Evolutionary conservation across 192 early-diverging fungal species (phyloP), one percentile per base, ranked within the genome.

Genomic region (Pilaira anomala): DNA sequence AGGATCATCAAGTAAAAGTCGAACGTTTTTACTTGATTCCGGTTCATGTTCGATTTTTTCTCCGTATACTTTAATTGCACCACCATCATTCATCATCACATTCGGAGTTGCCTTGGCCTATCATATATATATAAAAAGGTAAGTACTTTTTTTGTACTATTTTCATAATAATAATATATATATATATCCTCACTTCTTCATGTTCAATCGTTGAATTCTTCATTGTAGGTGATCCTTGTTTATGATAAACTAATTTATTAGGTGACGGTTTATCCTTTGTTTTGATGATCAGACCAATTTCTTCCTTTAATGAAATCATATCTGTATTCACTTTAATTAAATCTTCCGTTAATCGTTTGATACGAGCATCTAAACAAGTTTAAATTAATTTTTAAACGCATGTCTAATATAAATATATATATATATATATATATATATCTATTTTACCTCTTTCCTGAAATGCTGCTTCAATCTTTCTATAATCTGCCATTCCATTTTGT

Each of bases 21-120:
- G 87, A 62, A 96, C 91, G 55, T 83, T 92, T 74, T 95, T 93
- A 74, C 91, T 93, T 1, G 91, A 76, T 42, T 58, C 56, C 22
- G 56, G 56, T 42, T 58, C 56, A 22, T 58, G 56, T 69, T 92
- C 91, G 63, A 76, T 45, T 14, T 79, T 77, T 65, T 94, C 90
- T 29, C 91, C 89, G 65, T 92, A 94, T 9, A 97, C 89, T 51
- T 91, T 85, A 68, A 95, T 93, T 8, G 87, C 83, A 22, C 88
- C 84, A 71, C 80, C 66, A 62, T 76, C 74, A 60, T 76, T 70
- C 26, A 76, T 71, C 18, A 58, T 76, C 8, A 76, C 69, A 58
- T 57, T 67, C 21, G 71, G 69, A 49, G 69, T 28, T 36, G n/a
- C 50, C 57, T 69, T 69, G 14, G 49, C 9, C 54, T 56, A 55